Percentiles rank a stretch among this genome's conserved stretches.
phyloP scores from a whole-genome alignment of 2,329 filamentous ascomycete species.

The Microdochium paspali region DNA sequence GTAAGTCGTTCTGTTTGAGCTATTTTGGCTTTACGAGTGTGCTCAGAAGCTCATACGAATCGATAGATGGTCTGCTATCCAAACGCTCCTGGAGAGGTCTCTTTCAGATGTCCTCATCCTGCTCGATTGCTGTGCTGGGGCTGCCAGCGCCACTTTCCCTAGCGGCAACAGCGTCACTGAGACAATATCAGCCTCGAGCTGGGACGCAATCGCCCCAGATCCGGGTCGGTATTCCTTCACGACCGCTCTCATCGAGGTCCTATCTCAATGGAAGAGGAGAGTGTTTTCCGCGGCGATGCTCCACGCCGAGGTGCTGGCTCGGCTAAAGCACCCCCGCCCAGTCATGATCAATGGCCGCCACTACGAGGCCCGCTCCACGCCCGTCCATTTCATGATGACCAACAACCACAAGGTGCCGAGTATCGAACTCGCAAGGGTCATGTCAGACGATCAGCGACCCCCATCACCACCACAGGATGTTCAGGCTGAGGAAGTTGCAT shows the following conservation, averaged over 20 bases:
- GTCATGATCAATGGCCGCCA: constrained; percentile 47
- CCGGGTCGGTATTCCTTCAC: constrained; percentile 52
- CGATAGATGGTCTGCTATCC: constrained; percentile 47
- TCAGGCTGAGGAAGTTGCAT: constrained; percentile 9
- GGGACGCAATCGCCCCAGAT: constrained; percentile 51
- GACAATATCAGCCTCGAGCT: constrained; percentile 52
- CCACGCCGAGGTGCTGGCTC: constrained; percentile 50
- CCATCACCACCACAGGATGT: constrained; percentile 24
- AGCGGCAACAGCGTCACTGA: constrained; percentile 50
- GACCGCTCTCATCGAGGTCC: constrained; percentile 47
- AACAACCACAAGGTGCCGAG: constrained; percentile 48
- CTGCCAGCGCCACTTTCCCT: constrained; percentile 49
- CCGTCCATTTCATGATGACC: constrained; percentile 56
- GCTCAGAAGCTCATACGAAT: constrained; percentile 1
- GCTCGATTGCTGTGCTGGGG: constrained; percentile 50
- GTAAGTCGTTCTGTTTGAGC: constrained; percentile 22
- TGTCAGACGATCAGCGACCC: constrained; percentile 22
- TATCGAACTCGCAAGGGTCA: constrained; percentile 40
- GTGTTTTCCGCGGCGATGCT: constrained; percentile 52
- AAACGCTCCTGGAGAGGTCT: constrained; percentile 47
- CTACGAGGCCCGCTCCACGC: constrained; percentile 48
- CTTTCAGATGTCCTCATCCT: constrained; percentile 48
- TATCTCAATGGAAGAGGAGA: constrained; percentile 45
- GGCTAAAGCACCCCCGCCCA: constrained; percentile 48
- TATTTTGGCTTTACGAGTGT: neutral